Evolutionary conservation across 768 basidiomycete species (phyloP), one percentile per base, ranked within the genome.

Genomic region (Mycena metata): DNA sequence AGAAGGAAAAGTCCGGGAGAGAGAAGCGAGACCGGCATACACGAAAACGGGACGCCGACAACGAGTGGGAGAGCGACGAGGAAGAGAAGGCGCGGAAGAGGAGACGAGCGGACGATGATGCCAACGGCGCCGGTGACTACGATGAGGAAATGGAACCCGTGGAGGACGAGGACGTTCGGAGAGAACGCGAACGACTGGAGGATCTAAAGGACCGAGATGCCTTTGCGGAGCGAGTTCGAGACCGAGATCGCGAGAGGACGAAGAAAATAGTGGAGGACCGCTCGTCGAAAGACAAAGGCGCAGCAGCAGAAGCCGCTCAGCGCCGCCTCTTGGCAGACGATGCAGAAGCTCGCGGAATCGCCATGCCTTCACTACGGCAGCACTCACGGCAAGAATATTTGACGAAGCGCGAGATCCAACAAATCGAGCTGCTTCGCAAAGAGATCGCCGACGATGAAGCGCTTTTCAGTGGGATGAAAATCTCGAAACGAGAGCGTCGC

Each of bases 351-450:
- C 87, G 89, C 51, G 71, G 73, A 3, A 65, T 75, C 57, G 89
- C 88, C 60, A 77, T 91, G 23, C 90, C 96, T 0, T 90, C 89
- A 15, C 84, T 99, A 9, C 90, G 98, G 46, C 84, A 93, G 64
- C 94, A 92, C 73, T 96, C 96, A 2, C 91, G 98, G 60, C 94
- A 99, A 77, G 95, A 96, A 79, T 99, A 99, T 76, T 86, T 99
- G 69, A 93, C 95, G 24, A 99, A 99, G 77, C 93, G 98, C 75
- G 98, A 99, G 83, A 83, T 93, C 41, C 98, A 99, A 79, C 95
- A 96, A 78, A 92, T 99, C 72, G 98, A 99, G 74, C 86, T 99
- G 16, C 83, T 99, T 54, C 88, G 94, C 60, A 90, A 91, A 77
- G 96, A 98, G 79, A 97, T 99, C 62, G 90, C 92, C 64, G 98